Evolutionary conservation across 768 basidiomycete species (phyloP).

Genomic region (Trametes meyenii): DNA sequence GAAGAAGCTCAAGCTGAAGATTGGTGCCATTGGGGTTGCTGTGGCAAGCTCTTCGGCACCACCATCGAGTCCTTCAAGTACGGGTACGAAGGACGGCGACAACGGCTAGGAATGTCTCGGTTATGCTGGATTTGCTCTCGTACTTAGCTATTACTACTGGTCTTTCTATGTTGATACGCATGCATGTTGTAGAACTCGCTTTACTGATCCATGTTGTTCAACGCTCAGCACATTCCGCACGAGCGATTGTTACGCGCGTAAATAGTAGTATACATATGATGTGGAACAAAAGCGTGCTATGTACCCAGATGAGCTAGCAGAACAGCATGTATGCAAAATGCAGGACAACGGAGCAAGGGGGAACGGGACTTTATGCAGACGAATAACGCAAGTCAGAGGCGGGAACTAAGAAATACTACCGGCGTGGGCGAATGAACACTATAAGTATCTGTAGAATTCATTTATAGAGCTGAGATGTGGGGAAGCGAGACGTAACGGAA

Average conservation of each 20-base stretch:
- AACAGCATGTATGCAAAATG: conserved; percentile 37
- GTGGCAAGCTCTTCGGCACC: conserved; percentile 36
- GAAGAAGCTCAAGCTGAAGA: conserved; percentile 78
- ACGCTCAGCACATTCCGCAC: conserved; percentile 18
- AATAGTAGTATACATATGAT: conserved; percentile 35
- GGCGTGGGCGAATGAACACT: conserved; percentile 18
- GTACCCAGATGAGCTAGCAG: conserved; percentile 34
- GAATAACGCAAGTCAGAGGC: conserved; percentile 25
- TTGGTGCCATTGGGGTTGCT: conserved; percentile 52
- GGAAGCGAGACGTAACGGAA: conserved; percentile 20
- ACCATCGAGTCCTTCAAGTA: conserved; percentile 58
- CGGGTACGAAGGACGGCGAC: conserved; percentile 72
- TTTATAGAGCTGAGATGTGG: conserved; percentile 27
- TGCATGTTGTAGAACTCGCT: conserved; percentile 27
- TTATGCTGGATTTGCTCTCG: conserved; percentile 21
- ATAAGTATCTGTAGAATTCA: conserved; percentile 29
- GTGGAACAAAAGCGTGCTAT: conserved; percentile 30
- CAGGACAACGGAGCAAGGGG: conserved; percentile 33
- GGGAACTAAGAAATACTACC: conserved; percentile 23
- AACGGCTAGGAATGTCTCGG: conserved; percentile 48
- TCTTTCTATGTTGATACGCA: conserved; percentile 22
- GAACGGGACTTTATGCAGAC: conserved; percentile 30
- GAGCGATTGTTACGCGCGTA: conserved; percentile 16
- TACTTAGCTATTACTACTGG: conserved; percentile 9
- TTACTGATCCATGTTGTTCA: conserved; percentile 27